phyloP scores from a whole-genome alignment of 768 basidiomycete genomes.

The Lentinula raphanica region DNA sequence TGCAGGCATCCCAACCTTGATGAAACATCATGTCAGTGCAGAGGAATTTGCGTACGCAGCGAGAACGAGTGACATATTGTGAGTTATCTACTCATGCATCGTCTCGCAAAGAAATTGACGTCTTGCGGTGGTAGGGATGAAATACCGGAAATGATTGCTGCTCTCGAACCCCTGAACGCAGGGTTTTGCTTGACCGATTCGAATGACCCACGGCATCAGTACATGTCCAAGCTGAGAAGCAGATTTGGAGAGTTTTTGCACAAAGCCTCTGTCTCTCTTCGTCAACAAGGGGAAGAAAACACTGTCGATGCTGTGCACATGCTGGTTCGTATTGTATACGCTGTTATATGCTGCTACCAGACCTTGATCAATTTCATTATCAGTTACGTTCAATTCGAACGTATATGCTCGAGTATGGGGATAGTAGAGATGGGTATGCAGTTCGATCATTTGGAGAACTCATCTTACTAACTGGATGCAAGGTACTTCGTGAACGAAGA shows the following conservation, averaged over 20 bases:
- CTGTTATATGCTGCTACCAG: no score
- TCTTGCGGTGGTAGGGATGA: conserved; percentile 49
- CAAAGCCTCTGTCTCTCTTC: conserved; percentile 59
- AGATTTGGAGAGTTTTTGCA: conserved; percentile 71
- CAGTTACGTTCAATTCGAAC: conserved; percentile 50
- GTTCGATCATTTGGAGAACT: background rate
- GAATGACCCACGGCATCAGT: conserved; percentile 58
- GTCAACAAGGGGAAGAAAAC: conserved; percentile 73
- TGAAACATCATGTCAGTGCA: conserved; percentile 45
- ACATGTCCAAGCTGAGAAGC: conserved; percentile 48
- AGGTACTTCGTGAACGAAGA: conserved; percentile 58
- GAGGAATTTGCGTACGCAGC: conserved; percentile 41
- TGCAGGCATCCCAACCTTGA: conserved; percentile 64
- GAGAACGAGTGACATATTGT: conserved; percentile 66
- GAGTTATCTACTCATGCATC: conserved; percentile 18
- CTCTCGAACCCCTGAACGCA: conserved; percentile 53
- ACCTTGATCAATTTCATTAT: background rate
- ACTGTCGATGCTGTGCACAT: conserved; percentile 77
- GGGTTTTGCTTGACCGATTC: conserved; percentile 67
- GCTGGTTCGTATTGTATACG: conserved; percentile 39
- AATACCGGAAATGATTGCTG: conserved; percentile 72
- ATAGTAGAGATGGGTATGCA: conserved; percentile 50
- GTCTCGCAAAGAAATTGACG: background rate
- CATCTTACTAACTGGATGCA: background rate
- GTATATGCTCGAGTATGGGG: conserved; percentile 71